A percentile compares a stretch with the other conserved stretches of the same genome.
Conservation (phyloP, 1,284 basidiomycete genomes). For the Tausonia pullulans region DNA sequence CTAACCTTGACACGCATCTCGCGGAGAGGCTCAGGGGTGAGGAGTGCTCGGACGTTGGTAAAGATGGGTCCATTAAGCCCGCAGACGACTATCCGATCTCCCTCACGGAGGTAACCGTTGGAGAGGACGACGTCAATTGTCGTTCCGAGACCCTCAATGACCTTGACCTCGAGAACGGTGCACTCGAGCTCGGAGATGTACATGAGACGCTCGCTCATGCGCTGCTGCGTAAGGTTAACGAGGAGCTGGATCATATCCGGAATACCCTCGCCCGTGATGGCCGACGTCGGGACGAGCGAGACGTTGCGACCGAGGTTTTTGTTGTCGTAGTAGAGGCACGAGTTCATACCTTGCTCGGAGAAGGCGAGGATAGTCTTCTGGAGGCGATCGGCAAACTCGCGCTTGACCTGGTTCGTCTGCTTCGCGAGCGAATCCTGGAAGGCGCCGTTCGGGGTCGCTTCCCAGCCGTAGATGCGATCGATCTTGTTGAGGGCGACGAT, state of each 20-base stretch:
- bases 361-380: conserved; percentile 81
- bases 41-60: conserved; percentile 82
- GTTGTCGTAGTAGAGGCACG: conserved; percentile 94
- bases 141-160: conserved; percentile 94
- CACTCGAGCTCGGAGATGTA: conserved; percentile 96
- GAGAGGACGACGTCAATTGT: conserved; percentile 96
- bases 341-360: conserved; percentile 94
- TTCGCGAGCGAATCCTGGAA: conserved; percentile 87
- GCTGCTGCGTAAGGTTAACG: conserved; percentile 92
- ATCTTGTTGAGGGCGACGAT: conserved; percentile 99
- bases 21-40: conserved; percentile 93
- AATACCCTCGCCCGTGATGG: conserved; percentile 94
- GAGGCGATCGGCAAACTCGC: conserved; percentile 86
- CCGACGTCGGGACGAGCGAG: conserved; percentile 93
- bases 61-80: conserved; percentile 97
- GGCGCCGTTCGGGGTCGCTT: conserved; percentile 76
- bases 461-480: conserved; percentile 95
- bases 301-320: conserved; percentile 90
- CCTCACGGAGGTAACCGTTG: conserved; percentile 85
- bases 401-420: conserved; percentile 68
- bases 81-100: conserved; percentile 92
- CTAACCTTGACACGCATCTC: conserved; percentile 88
- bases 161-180: conserved; percentile 99
- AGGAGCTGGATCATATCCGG: conserved; percentile 99
- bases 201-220: conserved; percentile 97